phyloP scores from a whole-genome alignment of 257 asterid genomes.

The Schizonepeta tenuifolia region DNA sequence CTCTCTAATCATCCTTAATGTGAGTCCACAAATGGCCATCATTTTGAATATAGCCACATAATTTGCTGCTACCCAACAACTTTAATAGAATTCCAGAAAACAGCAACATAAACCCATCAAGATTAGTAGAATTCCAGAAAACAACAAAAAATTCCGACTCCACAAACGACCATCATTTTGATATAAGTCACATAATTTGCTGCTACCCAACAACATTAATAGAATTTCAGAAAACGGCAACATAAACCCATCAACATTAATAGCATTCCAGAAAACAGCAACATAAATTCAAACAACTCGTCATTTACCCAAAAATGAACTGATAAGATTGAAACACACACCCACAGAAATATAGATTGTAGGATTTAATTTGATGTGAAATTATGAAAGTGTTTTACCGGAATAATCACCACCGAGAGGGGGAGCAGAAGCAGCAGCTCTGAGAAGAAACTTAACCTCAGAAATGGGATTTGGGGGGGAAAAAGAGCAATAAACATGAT shows the following conservation, averaged over 20 bases:
- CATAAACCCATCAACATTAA: no score
- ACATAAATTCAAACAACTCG: not conserved
- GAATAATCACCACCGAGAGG: conserved; percentile 55
- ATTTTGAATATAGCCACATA: not conserved
- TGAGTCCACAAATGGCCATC: not conserved
- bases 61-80: not conserved
- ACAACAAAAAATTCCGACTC: no score
- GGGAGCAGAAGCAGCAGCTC: conserved; percentile 52
- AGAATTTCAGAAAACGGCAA: not conserved
- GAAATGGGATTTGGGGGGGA: conserved; percentile 23
- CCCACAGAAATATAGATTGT: not conserved
- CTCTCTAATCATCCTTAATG: no score
- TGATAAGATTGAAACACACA: not conserved
- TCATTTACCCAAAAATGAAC: not conserved
- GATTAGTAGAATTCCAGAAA: no score
- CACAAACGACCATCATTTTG: not conserved
- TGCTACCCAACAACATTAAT: not conserved
- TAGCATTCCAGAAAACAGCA: no score
- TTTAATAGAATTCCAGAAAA: no score
- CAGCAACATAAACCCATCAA: no score
- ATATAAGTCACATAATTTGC: not conserved
- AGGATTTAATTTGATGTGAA: not conserved
- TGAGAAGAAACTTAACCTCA: conserved; percentile 27
- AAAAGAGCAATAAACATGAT: conserved; percentile 15
- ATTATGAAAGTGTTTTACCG: conserved; percentile 39